Base-by-base conservation (phyloP, 345 rosid genomes). In the Pugionium dolabratum region DNA sequence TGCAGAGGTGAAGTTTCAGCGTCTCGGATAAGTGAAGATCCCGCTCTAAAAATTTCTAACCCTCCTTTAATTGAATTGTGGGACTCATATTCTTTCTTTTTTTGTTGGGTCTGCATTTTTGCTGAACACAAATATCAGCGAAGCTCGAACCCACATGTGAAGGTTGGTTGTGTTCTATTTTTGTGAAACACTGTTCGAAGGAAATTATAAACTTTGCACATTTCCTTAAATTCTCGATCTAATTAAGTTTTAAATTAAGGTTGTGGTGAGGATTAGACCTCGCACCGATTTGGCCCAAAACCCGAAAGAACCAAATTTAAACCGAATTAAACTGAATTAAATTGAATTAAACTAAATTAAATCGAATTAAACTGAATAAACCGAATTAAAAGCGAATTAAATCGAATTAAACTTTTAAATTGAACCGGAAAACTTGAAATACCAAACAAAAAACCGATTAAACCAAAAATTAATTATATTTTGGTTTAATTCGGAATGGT, bases 221-320 rank as follows among this genome's bases (percentile, higher is more conserved):
- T 26, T 51, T 54, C 31, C 75, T 62, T 2, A 4, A 4, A 49
- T 28, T 69, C 6, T 25, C 25, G 9, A 33, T 67, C 31, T 56
- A 35, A 57, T 57, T 47, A 4, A 32, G 4, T 31, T 45, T 4
- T 63, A 7, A 46, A 3, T 49, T 0, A 70, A 92, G 97, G 97
- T 88, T 72, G 87, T 80, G 50, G 95, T 87, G 80, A 84, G 99
- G 79, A 77, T 94, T 59, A 88, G 82, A 66, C 91, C 88, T 5
- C 18, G 18, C 18, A 18, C 18, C 18, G 18, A 18, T 18, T 18
- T 18, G 18, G 18, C 0, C 18, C 18, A 18, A 18, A 18, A 18
- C 0, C 18, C 18, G 18, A 18, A 18, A 18, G 18, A 18, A 18
- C 18, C 18, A 18, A 18, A 18, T 18, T 18, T 18, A 18, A 18